Evolutionary conservation across 2,329 filamentous ascomycete species (phyloP).

Genomic region (Monosporascus sp.): DNA sequence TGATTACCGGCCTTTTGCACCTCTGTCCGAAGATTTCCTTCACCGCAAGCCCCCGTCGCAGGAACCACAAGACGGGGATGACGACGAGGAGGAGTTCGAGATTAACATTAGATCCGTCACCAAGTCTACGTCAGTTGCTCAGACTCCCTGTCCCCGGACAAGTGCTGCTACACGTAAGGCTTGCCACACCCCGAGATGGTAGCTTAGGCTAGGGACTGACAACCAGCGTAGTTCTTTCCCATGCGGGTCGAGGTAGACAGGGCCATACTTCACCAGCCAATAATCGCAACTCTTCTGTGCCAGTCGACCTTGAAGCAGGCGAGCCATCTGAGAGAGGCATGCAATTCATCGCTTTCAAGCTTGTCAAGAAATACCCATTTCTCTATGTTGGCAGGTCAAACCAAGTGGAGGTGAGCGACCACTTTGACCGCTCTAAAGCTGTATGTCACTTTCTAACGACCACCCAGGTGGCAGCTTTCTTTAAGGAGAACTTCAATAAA

Average conservation of each 20-base stretch:
- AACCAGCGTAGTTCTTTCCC: background rate
- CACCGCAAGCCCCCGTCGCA: too few relatives aligned
- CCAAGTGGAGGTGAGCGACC: constrained; percentile 37
- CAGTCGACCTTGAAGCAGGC: constrained; percentile 18
- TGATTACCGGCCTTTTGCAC: too few relatives aligned
- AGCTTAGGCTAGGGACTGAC: background rate
- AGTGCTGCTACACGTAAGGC: too few relatives aligned
- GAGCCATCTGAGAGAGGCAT: constrained; percentile 18
- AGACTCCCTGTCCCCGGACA: too few relatives aligned
- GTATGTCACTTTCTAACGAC: constrained; percentile 4
- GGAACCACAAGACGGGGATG: too few relatives aligned
- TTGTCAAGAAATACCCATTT: constrained; percentile 54
- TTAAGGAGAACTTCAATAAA: constrained; percentile 50
- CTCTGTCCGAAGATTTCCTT: too few relatives aligned
- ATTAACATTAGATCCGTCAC: too few relatives aligned
- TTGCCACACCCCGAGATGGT: background rate
- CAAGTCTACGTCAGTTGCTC: too few relatives aligned
- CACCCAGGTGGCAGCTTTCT: constrained; percentile 42
- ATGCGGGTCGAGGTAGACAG: background rate
- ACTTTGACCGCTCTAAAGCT: background rate
- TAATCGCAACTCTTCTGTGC: background rate
- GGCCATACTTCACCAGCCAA: background rate
- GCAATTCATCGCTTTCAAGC: constrained; percentile 45
- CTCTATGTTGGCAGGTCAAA: constrained; percentile 53
- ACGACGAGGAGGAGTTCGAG: too few relatives aligned